phyloP scores from a whole-genome alignment of 129 eudicot species.

The Chrysanthemum makinoi region DNA sequence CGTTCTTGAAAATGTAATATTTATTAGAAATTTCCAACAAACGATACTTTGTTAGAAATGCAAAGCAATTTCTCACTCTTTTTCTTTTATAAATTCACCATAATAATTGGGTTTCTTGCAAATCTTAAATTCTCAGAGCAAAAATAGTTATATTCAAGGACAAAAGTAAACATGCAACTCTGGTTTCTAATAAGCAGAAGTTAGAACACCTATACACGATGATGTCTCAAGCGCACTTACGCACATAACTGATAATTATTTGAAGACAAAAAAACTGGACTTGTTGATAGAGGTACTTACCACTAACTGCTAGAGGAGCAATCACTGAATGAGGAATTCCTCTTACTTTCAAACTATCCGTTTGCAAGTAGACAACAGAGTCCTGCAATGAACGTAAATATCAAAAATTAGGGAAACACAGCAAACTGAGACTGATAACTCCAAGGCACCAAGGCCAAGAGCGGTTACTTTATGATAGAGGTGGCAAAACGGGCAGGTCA shows the following conservation, averaged over 20 bases:
- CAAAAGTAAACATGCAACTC: background rate
- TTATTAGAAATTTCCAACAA: background rate
- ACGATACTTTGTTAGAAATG: background rate
- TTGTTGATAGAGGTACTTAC: slow-evolving; percentile 49
- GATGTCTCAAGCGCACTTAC: background rate
- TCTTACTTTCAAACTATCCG: slow-evolving; percentile 78
- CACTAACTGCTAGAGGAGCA: slow-evolving; percentile 86
- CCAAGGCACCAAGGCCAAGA: background rate
- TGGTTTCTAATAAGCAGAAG: no score
- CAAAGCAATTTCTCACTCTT: background rate
- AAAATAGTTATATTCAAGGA: background rate
- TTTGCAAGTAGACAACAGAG: slow-evolving; percentile 49
- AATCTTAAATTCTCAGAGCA: no score
- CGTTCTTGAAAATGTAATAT: background rate
- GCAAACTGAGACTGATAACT: background rate
- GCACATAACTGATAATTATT: background rate
- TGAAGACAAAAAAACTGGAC: background rate
- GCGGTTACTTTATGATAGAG: background rate
- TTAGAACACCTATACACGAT: background rate
- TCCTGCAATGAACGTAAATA: slow-evolving; percentile 47
- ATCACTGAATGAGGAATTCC: slow-evolving; percentile 69
- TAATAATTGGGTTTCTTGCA: no score
- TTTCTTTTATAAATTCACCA: background rate
- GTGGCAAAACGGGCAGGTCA: background rate
- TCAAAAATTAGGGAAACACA: slow-evolving; percentile 5